Evolutionary conservation across 2,329 filamentous ascomycete species (phyloP).

Genomic region (Scopulariopsis brevicaulis): DNA sequence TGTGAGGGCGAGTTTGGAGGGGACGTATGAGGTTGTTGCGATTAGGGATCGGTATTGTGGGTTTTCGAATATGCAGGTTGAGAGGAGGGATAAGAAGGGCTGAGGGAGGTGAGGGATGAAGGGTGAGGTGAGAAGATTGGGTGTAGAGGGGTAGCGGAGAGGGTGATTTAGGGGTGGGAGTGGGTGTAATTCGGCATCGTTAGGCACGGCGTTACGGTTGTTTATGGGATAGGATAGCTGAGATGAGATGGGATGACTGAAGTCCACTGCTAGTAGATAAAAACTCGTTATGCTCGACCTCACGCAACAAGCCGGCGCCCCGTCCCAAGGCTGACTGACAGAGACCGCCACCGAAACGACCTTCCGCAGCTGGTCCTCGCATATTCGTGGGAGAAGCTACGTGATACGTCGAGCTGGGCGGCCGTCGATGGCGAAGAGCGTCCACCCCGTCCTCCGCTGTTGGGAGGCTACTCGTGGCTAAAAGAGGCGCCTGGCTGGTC

Average conservation of each 20-base stretch:
- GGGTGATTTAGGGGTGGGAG: background rate
- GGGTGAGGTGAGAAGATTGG: background rate
- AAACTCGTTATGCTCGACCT: background rate
- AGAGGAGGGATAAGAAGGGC: constrained; percentile 29
- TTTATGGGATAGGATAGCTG: background rate
- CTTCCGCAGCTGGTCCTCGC: no score
- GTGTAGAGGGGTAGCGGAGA: background rate
- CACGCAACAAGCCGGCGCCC: background rate
- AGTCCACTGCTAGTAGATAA: background rate
- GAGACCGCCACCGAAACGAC: no score
- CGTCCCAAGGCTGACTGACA: no score
- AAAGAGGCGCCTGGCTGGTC: no score
- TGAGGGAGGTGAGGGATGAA: background rate
- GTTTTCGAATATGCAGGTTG: constrained; percentile 61
- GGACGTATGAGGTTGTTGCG: constrained; percentile 92
- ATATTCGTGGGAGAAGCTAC: no score
- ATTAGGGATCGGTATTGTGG: constrained; percentile 92
- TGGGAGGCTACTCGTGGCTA: no score
- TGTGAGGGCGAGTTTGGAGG: constrained; percentile 80
- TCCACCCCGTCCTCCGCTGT: no score
- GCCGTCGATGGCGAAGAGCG: no score
- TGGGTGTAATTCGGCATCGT: background rate
- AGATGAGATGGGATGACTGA: background rate
- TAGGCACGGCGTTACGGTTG: background rate
- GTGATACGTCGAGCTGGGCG: no score